A percentile compares a stretch with the other conserved stretches of the same genome.
Evolutionary conservation across 129 eudicot species (phyloP).

Genomic region (Pulicaria dysenterica): DNA sequence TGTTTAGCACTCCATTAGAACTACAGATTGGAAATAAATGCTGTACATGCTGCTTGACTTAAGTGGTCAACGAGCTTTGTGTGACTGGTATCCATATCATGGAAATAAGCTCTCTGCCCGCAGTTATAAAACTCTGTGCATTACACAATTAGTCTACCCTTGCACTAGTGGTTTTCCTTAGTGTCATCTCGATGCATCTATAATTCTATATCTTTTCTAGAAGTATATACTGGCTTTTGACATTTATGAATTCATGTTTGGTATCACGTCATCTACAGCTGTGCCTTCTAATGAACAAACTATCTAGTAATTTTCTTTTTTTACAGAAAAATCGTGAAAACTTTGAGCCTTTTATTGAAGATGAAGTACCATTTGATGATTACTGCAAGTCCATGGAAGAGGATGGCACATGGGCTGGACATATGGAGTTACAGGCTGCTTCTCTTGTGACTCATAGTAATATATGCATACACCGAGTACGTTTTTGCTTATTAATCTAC

Average conservation of each 20-base stretch:
- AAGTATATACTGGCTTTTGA: background rate
- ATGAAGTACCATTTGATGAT: constrained; percentile 89
- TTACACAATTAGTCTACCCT: background rate
- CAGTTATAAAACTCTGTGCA: background rate
- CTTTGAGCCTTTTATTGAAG: constrained; percentile 97
- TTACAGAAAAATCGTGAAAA: constrained; percentile 72
- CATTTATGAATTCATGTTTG: background rate
- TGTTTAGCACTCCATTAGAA: background rate
- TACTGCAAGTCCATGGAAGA: constrained; percentile 86
- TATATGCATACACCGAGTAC: constrained; percentile 90
- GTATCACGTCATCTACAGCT: background rate
- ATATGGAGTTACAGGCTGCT: constrained; percentile 98
- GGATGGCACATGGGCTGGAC: constrained; percentile 98
- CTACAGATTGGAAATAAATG: background rate
- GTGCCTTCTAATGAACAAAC: constrained; percentile 13
- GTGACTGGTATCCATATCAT: background rate
- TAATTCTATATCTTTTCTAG: constrained; percentile 3
- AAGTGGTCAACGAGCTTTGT: background rate
- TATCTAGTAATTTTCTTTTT: constrained; percentile 30
- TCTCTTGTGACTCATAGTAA: constrained; percentile 85
- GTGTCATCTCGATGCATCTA: constrained; percentile 1
- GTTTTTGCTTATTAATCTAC: constrained; percentile 13
- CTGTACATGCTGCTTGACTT: background rate
- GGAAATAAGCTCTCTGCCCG: background rate
- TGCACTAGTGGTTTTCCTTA: background rate